Evolutionary conservation across 2,329 filamentous ascomycete species (phyloP), one percentile per base, ranked within the genome.

Genomic region (Sarocladiaceae sp.): DNA sequence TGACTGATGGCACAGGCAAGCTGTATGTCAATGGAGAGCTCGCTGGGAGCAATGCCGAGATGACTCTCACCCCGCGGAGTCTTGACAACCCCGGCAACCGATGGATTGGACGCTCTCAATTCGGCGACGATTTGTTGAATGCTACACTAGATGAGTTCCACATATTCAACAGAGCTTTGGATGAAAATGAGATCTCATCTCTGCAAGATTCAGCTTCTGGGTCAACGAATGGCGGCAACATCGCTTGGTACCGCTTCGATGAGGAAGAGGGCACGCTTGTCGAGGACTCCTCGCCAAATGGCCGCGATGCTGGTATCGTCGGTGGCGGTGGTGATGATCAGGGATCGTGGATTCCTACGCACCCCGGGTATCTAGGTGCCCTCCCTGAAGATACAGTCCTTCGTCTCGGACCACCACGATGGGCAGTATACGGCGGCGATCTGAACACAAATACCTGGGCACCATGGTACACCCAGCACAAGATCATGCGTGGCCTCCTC

Each of bases 381-480:
- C 60, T 66, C 4, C 63, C 64, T 10, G 64, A 66, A 25, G 64
- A 66, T 49, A 64, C 61, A 0, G 64, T 66, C 3, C 52, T 66
- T 17, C 57, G 64, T 15, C 63, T 66, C 17, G 64, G 64, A 4
- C 64, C 64, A 4, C 64, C 64, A 15, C 63, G 64, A 4, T 66
- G 62, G 62, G 63, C 64, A 7, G 59, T 66, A 1, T 66, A 66
- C 28, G 63, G 63, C 26, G 40, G 60, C 31, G 42, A 64, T 35
- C 53, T 52, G 20, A 52, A 56, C n/a, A 61, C 47, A 2, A 66
- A 66, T 20, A 66, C 62, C 1, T 66, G 64, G 64, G 64, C 64
- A 4, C 61, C 64, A 1, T 66, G 64, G 64, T 66, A 66, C 29
- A 66, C 63, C 26, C 64, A 65, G 54, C 64, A 66, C 39, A 66